A percentile compares a stretch with the other conserved stretches of the same genome.
phyloP scores from a whole-genome alignment of 208 protist species.

The Vickermania spadyakhi region DNA sequence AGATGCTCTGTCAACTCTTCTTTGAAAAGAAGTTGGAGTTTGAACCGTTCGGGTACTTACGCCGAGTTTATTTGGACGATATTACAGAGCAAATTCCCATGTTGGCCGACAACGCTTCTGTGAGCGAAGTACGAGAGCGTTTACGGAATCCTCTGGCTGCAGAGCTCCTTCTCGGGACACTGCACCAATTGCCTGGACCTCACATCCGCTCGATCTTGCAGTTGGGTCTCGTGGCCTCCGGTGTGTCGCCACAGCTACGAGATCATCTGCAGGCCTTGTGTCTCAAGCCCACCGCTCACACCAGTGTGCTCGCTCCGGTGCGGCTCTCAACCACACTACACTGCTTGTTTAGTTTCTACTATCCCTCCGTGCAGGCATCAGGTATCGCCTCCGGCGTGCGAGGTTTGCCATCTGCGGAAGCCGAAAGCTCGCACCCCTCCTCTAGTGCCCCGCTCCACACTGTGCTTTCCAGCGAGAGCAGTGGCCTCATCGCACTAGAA shows the following conservation, averaged over 20 bases:
- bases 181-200: conserved; percentile 75
- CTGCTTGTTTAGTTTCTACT: conserved; percentile 76
- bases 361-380: conserved; percentile 25
- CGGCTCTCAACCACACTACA: conserved; percentile 64
- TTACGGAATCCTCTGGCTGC: conserved; percentile 60
- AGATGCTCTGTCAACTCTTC: conserved; percentile 66
- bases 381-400: background rate
- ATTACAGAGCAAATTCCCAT: conserved; percentile 59
- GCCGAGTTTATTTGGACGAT: conserved; percentile 79
- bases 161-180: conserved; percentile 69
- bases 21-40: conserved; percentile 87
- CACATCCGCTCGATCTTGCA: conserved; percentile 79
- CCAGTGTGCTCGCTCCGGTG: conserved; percentile 54
- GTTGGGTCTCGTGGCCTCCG: conserved; percentile 68
- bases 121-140: conserved; percentile 38
- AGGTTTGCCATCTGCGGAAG: background rate
- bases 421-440: background rate
- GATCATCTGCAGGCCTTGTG: conserved; percentile 70
- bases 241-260: conserved; percentile 49
- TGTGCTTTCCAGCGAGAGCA: background rate
- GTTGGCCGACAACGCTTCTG: conserved; percentile 31
- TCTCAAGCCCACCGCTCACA: conserved; percentile 63
- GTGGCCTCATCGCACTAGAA: background rate
- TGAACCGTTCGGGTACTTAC: conserved; percentile 70
- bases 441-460: too few species aligned